Conservation (phyloP, 192 early-diverging fungal species). For the Podila epigama region DNA sequence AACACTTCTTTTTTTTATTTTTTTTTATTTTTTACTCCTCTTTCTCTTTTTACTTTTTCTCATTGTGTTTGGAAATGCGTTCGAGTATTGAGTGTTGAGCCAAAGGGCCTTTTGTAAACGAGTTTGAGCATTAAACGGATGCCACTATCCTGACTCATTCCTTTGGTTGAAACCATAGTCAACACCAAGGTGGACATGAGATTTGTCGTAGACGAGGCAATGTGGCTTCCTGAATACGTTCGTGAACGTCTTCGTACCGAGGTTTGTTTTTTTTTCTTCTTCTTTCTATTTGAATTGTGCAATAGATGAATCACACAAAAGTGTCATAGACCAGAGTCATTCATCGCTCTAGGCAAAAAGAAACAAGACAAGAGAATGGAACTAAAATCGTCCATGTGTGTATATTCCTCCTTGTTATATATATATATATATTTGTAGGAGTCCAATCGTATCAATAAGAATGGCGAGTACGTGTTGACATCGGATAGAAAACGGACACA, state of each 20-base stretch:
- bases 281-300: too few species aligned
- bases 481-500: conserved; percentile 84
- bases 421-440: conserved; percentile 37
- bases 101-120: too few species aligned
- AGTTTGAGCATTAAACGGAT: too few species aligned
- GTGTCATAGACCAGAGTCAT: too few species aligned
- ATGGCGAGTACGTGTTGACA: conserved; percentile 74
- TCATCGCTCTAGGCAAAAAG: too few species aligned
- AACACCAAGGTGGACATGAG: conserved; percentile 88
- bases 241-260: conserved; percentile 62
- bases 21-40: too few species aligned
- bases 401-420: neutral
- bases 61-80: neutral
- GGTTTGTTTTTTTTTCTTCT: conserved; percentile 35
- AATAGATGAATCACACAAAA: too few species aligned
- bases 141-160: too few species aligned
- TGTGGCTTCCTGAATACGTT: conserved; percentile 81
- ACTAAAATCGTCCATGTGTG: neutral
- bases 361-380: neutral
- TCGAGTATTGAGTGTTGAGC: neutral
- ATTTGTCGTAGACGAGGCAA: conserved; percentile 67
- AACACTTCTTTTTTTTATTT: neutral
- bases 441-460: conserved; percentile 67
- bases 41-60: too few species aligned
- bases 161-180: conserved; percentile 48